Evolutionary conservation across 2,329 filamentous ascomycete genomes (phyloP).

Genomic region (Colletotrichum sp.): DNA sequence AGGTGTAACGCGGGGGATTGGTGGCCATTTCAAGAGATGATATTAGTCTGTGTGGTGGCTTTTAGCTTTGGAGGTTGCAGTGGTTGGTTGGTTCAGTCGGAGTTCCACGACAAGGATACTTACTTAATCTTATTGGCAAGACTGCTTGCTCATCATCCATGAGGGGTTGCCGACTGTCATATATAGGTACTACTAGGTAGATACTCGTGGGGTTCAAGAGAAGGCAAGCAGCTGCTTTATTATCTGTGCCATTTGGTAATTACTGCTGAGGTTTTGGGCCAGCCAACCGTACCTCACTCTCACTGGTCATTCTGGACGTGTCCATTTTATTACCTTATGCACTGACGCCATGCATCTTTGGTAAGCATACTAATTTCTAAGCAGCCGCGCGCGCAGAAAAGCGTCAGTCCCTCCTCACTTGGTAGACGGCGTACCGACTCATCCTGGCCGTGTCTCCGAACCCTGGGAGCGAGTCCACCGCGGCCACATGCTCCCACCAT

Average conservation of each 20-base stretch:
- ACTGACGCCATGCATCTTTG: neutral
- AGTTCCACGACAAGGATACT: neutral
- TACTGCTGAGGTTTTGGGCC: neutral
- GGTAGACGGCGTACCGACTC: conserved; percentile 23
- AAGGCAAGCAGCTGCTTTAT: neutral
- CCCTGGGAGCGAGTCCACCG: conserved; percentile 20
- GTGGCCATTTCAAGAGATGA: neutral
- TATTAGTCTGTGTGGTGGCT: neutral
- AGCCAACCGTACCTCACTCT: neutral
- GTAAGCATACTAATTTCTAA: neutral
- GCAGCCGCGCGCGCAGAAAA: conserved; percentile 11
- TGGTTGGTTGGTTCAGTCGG: neutral
- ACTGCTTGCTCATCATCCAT: neutral
- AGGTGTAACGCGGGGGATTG: conserved; percentile 48
- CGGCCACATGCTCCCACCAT: conserved; percentile 38
- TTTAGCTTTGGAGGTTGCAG: neutral
- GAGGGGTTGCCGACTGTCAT: neutral
- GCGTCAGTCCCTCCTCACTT: conserved; percentile 1
- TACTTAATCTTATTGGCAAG: neutral
- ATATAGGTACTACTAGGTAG: neutral
- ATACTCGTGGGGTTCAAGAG: neutral
- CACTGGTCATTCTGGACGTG: neutral
- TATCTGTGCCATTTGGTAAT: neutral
- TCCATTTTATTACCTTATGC: too few relatives aligned
- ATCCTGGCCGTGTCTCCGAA: conserved; percentile 19